Percentiles rank a stretch among this genome's conserved stretches.
Evolutionary conservation across 1,139 yeast genomes (phyloP).

Genomic region (Saccharomyces hybrid): DNA sequence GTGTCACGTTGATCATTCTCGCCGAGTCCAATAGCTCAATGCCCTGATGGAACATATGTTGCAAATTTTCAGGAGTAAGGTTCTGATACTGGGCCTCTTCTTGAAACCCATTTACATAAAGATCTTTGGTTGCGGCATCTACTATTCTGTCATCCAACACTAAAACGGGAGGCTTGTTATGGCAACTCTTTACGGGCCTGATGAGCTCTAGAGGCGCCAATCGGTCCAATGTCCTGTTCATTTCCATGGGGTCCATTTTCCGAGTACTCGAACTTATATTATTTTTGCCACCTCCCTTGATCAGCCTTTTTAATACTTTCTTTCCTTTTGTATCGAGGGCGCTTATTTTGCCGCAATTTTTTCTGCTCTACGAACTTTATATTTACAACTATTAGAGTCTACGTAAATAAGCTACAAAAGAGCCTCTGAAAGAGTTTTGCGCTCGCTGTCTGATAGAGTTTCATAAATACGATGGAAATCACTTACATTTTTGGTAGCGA

Average conservation of each 20-base stretch:
- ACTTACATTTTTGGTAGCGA: constrained; percentile 47
- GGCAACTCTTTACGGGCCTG: constrained; percentile 9
- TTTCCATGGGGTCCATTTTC: constrained; percentile 2
- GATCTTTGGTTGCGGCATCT: constrained; percentile 9
- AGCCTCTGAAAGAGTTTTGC: constrained; percentile 45
- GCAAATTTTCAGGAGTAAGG: constrained; percentile 13
- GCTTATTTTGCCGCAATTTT: not conserved
- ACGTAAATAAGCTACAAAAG: constrained; percentile 18
- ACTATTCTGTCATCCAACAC: constrained; percentile 16
- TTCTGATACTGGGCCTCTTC: constrained; percentile 10
- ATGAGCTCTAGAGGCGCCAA: constrained; percentile 14
- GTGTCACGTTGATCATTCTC: constrained; percentile 55
- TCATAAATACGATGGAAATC: constrained; percentile 50
- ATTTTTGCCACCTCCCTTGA: not conserved
- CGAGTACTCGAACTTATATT: not conserved
- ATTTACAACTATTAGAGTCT: not conserved
- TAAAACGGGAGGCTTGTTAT: constrained; percentile 2
- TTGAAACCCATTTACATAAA: constrained; percentile 17
- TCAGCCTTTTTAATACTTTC: not conserved
- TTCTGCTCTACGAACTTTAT: not conserved
- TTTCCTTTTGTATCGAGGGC: not conserved
- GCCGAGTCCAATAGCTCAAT: constrained; percentile 18
- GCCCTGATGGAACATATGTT: constrained; percentile 18
- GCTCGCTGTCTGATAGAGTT: constrained; percentile 49
- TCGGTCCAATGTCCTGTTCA: constrained; percentile 4